Evolutionary conservation across 1,284 basidiomycete genomes (phyloP), one percentile per base, ranked within the genome.

Genomic region (Pyrrhoderma lamaoense): DNA sequence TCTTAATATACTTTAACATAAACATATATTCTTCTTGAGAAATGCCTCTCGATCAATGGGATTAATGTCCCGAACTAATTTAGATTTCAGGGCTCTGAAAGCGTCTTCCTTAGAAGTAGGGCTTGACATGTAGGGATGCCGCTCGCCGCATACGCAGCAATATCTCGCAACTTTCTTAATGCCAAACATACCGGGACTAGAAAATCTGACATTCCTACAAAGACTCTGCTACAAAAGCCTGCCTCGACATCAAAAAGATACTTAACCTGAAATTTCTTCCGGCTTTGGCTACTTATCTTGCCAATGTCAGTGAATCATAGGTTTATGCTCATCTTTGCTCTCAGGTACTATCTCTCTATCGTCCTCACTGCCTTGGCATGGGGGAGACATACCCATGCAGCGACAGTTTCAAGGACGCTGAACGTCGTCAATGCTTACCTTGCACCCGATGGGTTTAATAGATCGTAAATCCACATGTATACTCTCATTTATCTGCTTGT

Each of bases 361-460:
- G 11, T 11, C 5, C 27, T 31, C 27, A 5, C 27, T 31, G 27
- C 11, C 7, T 31, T 31, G 11, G 11, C 27, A 31, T 31, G 27
- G 27, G 5, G 27, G 7, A 11, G 11, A 5, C 11, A 11, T 11
- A 31, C 11, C 27, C 27, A 31, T 31, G 27, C 27, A 7, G 38
- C 38, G 8, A 47, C 22, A 1, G 49, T 51, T 18, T 36, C 42
- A n/a, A 18, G 37, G 38, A 49, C 39, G 14, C 36, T 51, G 38
- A 48, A 16, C 23, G 36, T 55, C 4, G 45, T 37, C 4, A 52
- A 56, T 46, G 36, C 36, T 9, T 31, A 39, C 18, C 42, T 56
- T 38, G 37, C 45, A 31, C 54, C 50, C 8, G 54, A 56, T 45
- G 54, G 54, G 9, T 49, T 45, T 43, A 56, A 49, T 23, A 45